These are phyloP conservation scores for Oryza brachyantha DNA, from an alignment of 176 grass and related monocot species.

Conservation along the genomic window DNA sequence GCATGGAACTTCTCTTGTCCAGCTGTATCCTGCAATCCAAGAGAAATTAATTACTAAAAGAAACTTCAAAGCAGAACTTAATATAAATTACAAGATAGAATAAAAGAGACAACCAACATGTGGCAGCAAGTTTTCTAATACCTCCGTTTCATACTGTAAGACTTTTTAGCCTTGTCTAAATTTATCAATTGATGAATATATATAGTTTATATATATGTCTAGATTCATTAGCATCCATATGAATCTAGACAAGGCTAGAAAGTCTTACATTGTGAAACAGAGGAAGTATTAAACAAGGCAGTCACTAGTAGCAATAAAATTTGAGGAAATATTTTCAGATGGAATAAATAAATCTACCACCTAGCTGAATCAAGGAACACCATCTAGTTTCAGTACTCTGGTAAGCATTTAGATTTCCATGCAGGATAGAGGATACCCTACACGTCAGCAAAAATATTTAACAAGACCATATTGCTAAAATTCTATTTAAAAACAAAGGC, in stretches of 20 bases:
- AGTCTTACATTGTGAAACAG: too few species aligned
- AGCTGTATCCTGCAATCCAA: slow-evolving; percentile 64
- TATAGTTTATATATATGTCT: too few species aligned
- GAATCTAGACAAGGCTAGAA: too few species aligned
- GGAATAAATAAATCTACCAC: neutral
- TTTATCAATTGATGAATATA: too few species aligned
- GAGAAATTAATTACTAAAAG: neutral
- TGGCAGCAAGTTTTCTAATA: too few species aligned
- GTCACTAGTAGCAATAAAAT: neutral
- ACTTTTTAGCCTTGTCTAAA: too few species aligned
- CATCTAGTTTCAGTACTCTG: neutral
- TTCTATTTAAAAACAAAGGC: neutral
- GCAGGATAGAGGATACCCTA: neutral
- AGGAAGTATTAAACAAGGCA: neutral
- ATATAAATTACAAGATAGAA: neutral
- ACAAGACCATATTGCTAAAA: neutral
- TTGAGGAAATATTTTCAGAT: neutral
- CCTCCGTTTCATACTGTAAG: too few species aligned
- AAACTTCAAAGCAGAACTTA: neutral
- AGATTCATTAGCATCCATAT: too few species aligned
- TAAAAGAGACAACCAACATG: neutral
- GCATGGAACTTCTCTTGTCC: slow-evolving; percentile 84
- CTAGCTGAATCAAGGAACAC: neutral
- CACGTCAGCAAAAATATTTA: neutral
- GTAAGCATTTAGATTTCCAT: neutral